phyloP scores from a whole-genome alignment of 2,329 filamentous ascomycete genomes.

The Metarhizium robertsii region DNA sequence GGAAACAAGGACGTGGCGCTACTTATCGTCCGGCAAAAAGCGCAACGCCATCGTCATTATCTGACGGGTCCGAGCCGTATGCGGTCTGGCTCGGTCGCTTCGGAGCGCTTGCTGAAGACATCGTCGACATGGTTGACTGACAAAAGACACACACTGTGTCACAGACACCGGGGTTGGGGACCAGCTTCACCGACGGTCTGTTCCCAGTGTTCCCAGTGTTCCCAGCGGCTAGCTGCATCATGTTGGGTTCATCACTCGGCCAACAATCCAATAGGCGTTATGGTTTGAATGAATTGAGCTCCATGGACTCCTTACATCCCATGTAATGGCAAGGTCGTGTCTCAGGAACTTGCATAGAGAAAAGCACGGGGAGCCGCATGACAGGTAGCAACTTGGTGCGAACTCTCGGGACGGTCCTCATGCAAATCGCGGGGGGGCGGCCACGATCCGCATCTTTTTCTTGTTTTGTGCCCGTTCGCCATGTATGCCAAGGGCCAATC shows the following conservation, averaged over 20 bases:
- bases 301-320: neutral
- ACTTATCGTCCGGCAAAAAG: conserved; percentile 2
- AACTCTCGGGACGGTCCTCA: neutral
- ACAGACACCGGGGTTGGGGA: conserved; percentile 3
- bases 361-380: conserved; percentile 5
- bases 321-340: conserved; percentile 5
- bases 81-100: neutral
- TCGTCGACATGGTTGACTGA: neutral
- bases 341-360: conserved; percentile 8
- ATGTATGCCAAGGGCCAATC: neutral
- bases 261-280: conserved; percentile 9
- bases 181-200: conserved; percentile 13
- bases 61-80: neutral
- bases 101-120: conserved; percentile 4
- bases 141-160: neutral
- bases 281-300: conserved; percentile 1
- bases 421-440: neutral
- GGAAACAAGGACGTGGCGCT: conserved; percentile 2
- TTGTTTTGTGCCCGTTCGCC: neutral
- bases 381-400: neutral
- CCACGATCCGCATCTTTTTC: neutral
- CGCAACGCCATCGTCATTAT: conserved; percentile 3
- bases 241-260: conserved; percentile 10
- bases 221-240: conserved; percentile 12
- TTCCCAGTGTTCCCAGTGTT: conserved; percentile 4